Evolutionary conservation across 2,329 filamentous ascomycete species (phyloP).

Genomic region (Aaosphaeria arxii): DNA sequence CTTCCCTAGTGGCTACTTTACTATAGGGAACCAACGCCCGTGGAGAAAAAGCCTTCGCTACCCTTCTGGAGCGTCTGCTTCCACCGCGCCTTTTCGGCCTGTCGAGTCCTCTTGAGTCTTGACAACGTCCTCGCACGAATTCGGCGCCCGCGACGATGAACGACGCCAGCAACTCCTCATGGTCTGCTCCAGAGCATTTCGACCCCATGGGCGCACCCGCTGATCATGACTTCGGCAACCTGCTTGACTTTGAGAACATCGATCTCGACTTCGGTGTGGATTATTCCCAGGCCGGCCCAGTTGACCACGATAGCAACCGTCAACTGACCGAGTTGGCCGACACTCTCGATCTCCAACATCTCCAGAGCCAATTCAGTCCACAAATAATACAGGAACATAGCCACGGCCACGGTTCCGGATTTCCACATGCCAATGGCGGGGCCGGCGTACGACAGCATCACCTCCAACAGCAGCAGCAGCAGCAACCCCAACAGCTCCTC

Average conservation of each 20-base stretch:
- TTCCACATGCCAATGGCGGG: background rate
- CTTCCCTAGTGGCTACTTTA: too few species aligned
- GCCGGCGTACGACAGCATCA: constrained; percentile 7
- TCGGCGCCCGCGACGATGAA: constrained; percentile 20
- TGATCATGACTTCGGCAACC: constrained; percentile 41
- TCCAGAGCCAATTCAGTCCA: constrained; percentile 19
- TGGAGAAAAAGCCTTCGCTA: too few species aligned
- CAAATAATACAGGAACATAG: constrained; percentile 21
- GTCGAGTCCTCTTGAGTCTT: too few species aligned
- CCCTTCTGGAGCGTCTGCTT: too few species aligned
- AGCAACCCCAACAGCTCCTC: constrained; percentile 1
- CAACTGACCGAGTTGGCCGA: constrained; percentile 31
- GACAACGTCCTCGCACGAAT: too few species aligned
- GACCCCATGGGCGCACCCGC: constrained; percentile 41
- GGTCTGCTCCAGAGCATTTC: constrained; percentile 40
- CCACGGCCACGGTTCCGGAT: constrained; percentile 9
- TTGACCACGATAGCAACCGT: constrained; percentile 14
- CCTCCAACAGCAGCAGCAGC: constrained; percentile 2
- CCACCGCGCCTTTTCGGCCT: too few species aligned
- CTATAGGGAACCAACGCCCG: too few species aligned
- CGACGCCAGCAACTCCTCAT: constrained; percentile 30
- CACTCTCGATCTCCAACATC: constrained; percentile 25
- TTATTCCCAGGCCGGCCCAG: constrained; percentile 16
- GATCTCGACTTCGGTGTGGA: constrained; percentile 29
- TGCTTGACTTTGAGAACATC: constrained; percentile 41